Base-by-base conservation (phyloP, 768 basidiomycete species). In the Jaapia argillacea region DNA sequence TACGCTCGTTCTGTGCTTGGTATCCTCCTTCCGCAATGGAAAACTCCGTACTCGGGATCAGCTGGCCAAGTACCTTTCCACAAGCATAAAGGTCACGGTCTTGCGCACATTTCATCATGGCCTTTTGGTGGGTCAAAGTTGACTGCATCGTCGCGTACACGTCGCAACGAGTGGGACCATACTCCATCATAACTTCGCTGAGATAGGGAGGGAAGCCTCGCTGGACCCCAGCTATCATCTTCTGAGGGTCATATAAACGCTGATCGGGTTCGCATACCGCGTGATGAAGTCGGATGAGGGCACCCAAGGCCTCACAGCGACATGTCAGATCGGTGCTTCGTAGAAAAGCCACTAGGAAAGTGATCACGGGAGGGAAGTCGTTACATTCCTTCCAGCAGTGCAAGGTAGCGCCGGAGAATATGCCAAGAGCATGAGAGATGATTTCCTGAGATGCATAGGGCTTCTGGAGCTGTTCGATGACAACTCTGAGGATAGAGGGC, bases 11-110 rank as follows among this genome's bases (percentile, higher is more conserved):
- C 43, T 69, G 55, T 1, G 59, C 50, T 50, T 75, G 65, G 57
- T 74, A 81, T 20, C 54, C 59, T 1, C 81, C 81, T n/a, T 82
- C 71, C 4, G 64, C 55, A 43, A 82, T 66, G 3, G 77, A 72
- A 53, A 77, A 81, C 50, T 84, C 81, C 5, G 77, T 79, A 36
- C 64, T 60, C 6, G 72, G 56, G 49, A 85, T 74, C 36, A 74
- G 59, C 5, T 62, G 57, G 1, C 71, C 69, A 21, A 79, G 60
- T 28, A 61, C 64, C 27, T 72, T 49, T 1, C 77, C 80, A 3
- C 83, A 66, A 3, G 63, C 46, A 49, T 71, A 69, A 3, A 82
- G 50, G 51, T 83, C 68, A 24, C 56, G 60, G 48, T 74, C 69
- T 40, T 69, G 64, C 0, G 65, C 65, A 46, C 59, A 68, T 12